Evolutionary conservation across 257 asterid genomes (phyloP).

Genomic region (Scutellaria barbata): DNA sequence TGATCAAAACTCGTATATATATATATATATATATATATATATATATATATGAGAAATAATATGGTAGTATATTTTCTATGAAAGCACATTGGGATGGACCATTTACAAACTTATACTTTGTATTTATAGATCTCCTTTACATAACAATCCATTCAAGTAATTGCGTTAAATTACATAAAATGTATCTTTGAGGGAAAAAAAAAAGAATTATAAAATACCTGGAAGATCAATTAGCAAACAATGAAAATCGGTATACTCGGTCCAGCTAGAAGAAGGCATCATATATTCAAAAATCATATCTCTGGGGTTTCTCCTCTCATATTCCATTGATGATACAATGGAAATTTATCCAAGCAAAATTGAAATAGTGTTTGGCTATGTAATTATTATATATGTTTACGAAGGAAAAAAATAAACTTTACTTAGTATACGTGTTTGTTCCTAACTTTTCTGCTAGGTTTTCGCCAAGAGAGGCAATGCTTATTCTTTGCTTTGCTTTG

Average conservation of each 20-base stretch:
- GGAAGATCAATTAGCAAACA: slow-evolving; percentile 36
- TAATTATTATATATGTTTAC: slow-evolving; percentile 2
- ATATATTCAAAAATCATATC: slow-evolving; percentile 33
- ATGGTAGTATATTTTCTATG: too few relatives aligned
- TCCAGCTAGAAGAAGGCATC: slow-evolving; percentile 38
- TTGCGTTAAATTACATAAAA: not conserved
- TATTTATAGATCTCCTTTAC: too few relatives aligned
- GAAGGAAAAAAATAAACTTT: not conserved
- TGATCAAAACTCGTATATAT: too few relatives aligned
- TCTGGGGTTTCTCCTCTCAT: slow-evolving; percentile 15
- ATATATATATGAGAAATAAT: too few relatives aligned
- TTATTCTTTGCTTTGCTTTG: slow-evolving; percentile 42
- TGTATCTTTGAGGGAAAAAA: not conserved
- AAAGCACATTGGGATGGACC: too few relatives aligned
- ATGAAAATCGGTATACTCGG: slow-evolving; percentile 31
- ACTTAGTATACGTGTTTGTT: slow-evolving; percentile 1
- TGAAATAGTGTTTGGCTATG: slow-evolving; percentile 7
- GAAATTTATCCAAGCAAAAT: not conserved
- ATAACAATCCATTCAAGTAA: too few relatives aligned
- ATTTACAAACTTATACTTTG: too few relatives aligned
- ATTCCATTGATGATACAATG: not conserved
- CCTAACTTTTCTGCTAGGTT: slow-evolving; percentile 33
- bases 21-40: too few relatives aligned
- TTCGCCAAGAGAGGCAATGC: not conserved
- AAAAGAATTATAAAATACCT: slow-evolving; percentile 21